Evolutionary conservation across 352 stramenopile species (phyloP), one percentile per base, ranked within the genome.

Genomic region (Blastocystis sp.): DNA sequence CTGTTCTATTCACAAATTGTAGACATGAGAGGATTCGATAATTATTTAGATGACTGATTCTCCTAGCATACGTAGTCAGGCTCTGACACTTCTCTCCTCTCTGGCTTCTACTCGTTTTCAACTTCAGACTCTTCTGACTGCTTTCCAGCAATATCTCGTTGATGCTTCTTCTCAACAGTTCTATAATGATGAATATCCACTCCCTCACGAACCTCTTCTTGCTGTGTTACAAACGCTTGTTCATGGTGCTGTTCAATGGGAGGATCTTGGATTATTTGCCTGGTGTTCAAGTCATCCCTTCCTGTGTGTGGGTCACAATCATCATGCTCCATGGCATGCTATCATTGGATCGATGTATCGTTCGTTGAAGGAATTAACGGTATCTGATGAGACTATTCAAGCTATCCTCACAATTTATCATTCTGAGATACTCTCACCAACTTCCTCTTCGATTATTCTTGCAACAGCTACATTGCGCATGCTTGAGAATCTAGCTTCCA

Each of bases 121-220:
- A 35, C 29, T 66, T 11, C 42, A 42, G 9, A 37, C 29, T 16
- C 54, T 83, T 9, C 27, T 83, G 46, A 37, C 56, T 21, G 37
- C 46, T 12, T 83, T 67, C 71, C 71, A 66, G 49, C 27, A 32
- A 21, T 83, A 37, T 35, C 54, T 83, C 42, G 39, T 83, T 35
- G 29, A 29, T 21, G 21, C 11, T 35, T 61, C 71, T 12, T 57
- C 71, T 21, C 43, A 65, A 35, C 21, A n/a, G 1, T 83, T 83
- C 71, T 65, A 66, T n/a, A 66, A 63, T 42, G 71, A 83, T 27
- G 71, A 83, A 14, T 83, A 83, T 49, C 71, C 71, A 35, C 39
- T 66, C 7, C 29, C 51, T 0, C 49, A 54, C 27, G 71, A 83
- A n/a, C 46, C 71, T 29, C 51, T 83, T 14, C 27, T 83, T 21